A percentile compares a stretch with the other conserved stretches of the same genome.
Evolutionary conservation across 768 basidiomycete genomes (phyloP).

Genomic region (Mycena vulgaris): DNA sequence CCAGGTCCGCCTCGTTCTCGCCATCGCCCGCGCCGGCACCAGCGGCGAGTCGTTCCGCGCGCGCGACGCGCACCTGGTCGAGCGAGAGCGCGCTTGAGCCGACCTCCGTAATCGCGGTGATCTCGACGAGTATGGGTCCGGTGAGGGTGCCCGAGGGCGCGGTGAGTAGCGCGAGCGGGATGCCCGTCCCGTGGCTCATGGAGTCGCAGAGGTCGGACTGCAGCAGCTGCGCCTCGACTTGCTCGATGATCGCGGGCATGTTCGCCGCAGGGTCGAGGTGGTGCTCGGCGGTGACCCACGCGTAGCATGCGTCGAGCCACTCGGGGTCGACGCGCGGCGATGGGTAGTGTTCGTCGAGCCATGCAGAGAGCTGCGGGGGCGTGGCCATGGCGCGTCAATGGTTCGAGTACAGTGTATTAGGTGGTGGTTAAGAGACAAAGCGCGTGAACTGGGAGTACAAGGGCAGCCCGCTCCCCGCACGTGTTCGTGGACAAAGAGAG

Average conservation of each 20-base stretch:
- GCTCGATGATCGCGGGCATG: conserved; percentile 66
- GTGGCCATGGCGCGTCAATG: conserved; percentile 44
- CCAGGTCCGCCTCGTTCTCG: conserved; percentile 69
- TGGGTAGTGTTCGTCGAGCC: conserved; percentile 70
- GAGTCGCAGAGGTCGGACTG: conserved; percentile 82
- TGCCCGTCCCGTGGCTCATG: conserved; percentile 78
- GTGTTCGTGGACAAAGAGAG: conserved; percentile 23
- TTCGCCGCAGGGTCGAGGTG: conserved; percentile 62
- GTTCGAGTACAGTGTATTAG: background rate
- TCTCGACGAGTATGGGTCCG: conserved; percentile 79
- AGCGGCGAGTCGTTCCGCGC: conserved; percentile 74
- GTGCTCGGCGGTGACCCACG: conserved; percentile 70
- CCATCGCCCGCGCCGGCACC: conserved; percentile 61
- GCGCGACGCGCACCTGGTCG: conserved; percentile 75
- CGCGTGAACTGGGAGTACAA: conserved; percentile 14
- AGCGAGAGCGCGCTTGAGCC: conserved; percentile 87
- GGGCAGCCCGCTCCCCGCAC: conserved; percentile 18
- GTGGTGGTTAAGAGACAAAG: conserved; percentile 14
- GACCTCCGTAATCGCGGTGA: conserved; percentile 86
- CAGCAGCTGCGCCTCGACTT: conserved; percentile 77
- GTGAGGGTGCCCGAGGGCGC: conserved; percentile 54
- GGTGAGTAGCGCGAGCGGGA: conserved; percentile 62
- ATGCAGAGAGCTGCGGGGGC: conserved; percentile 59
- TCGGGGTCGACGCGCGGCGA: conserved; percentile 77
- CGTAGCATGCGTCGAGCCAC: conserved; percentile 83